A percentile compares a stretch with the other conserved stretches of the same genome.
These are phyloP conservation scores for Mycena capillaripes DNA, from an alignment of 768 basidiomycete genomes.

Conservation along the genomic window DNA sequence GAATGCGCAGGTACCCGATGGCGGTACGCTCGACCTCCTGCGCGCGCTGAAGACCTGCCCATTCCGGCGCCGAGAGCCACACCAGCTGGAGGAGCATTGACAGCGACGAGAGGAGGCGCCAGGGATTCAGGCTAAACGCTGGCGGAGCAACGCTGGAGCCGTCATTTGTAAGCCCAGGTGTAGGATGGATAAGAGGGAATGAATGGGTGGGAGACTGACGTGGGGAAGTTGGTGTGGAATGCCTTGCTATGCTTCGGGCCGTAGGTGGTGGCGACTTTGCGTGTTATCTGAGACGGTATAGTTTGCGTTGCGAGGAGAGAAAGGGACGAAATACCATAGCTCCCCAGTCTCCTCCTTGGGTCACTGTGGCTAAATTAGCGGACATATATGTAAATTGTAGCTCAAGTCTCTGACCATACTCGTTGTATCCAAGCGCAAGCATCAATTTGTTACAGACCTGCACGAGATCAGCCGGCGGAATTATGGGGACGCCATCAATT, in stretches of 20 bases:
- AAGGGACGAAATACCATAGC: conserved; percentile 42
- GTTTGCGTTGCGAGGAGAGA: background rate
- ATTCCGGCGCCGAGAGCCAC: conserved; percentile 37
- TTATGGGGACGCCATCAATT: background rate
- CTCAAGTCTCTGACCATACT: conserved; percentile 18
- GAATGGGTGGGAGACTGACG: conserved; percentile 44
- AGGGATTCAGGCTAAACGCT: conserved; percentile 14
- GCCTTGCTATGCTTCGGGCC: conserved; percentile 58
- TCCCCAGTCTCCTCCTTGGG: conserved; percentile 67
- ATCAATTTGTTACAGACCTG: conserved; percentile 64
- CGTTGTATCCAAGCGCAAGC: conserved; percentile 58
- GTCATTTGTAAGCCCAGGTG: no score
- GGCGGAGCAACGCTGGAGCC: background rate
- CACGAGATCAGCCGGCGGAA: background rate
- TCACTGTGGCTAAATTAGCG: conserved; percentile 46
- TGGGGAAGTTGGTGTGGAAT: conserved; percentile 59
- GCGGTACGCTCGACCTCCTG: conserved; percentile 37
- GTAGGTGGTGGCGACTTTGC: conserved; percentile 48
- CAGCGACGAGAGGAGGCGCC: conserved; percentile 2
- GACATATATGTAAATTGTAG: background rate
- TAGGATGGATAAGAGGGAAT: no score
- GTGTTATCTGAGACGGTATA: conserved; percentile 47
- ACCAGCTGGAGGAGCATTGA: conserved; percentile 7
- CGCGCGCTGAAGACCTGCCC: conserved; percentile 38
- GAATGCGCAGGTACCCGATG: conserved; percentile 45